These are phyloP conservation scores for Candida sanyiensis DNA, from an alignment of 805 yeast species.

Conservation along the genomic window DNA sequence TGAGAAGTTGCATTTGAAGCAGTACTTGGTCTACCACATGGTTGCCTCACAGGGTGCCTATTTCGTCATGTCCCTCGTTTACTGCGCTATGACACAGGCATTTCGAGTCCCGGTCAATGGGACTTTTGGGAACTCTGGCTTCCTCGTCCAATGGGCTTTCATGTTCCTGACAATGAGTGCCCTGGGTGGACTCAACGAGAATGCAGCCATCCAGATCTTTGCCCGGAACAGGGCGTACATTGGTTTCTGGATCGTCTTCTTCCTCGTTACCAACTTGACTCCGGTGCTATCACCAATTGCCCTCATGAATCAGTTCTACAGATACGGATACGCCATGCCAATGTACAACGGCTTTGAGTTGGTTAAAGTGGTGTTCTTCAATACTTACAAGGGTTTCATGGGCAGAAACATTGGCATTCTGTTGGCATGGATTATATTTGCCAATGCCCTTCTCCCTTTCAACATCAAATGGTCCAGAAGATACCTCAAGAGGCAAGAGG, in stretches of 20 bases:
- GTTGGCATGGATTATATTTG: slow-evolving; percentile 48
- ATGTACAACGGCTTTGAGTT: slow-evolving; percentile 53
- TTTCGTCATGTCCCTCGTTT: slow-evolving; percentile 47
- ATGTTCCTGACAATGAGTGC: slow-evolving; percentile 58
- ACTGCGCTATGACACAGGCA: slow-evolving; percentile 52
- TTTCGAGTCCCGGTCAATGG: slow-evolving; percentile 49
- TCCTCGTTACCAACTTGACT: slow-evolving; percentile 56
- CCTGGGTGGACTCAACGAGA: slow-evolving; percentile 64
- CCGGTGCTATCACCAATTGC: slow-evolving; percentile 57
- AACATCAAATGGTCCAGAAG: slow-evolving; percentile 12
- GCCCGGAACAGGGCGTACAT: slow-evolving; percentile 52
- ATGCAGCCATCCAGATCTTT: slow-evolving; percentile 43
- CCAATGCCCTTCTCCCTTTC: slow-evolving; percentile 35
- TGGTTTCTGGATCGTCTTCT: slow-evolving; percentile 64
- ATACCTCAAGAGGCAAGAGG: slow-evolving; percentile 13
- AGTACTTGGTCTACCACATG: slow-evolving; percentile 45
- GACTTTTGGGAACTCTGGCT: slow-evolving; percentile 57
- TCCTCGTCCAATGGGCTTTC: slow-evolving; percentile 61
- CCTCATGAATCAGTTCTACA: slow-evolving; percentile 21
- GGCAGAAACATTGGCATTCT: slow-evolving; percentile 53
- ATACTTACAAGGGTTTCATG: slow-evolving; percentile 45
- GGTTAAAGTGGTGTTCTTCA: slow-evolving; percentile 46
- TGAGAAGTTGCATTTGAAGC: slow-evolving; percentile 18
- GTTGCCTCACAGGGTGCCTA: slow-evolving; percentile 42
- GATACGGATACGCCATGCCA: slow-evolving; percentile 59